Conservation (phyloP, 768 basidiomycete genomes). For the Kwoniella europaea region DNA sequence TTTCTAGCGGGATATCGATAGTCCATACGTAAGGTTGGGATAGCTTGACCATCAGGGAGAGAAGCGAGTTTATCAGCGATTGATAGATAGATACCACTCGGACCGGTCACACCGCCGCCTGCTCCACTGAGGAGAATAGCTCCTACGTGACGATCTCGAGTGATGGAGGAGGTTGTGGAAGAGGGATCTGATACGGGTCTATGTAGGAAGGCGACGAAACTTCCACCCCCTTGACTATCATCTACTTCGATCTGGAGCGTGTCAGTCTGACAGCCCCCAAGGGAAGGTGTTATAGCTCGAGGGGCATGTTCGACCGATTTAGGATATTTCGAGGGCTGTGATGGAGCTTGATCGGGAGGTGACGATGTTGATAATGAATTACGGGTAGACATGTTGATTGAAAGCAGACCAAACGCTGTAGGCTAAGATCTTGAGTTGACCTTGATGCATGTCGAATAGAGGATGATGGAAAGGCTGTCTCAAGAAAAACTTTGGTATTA, state of each 20-base stretch:
- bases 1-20: conserved; percentile 1
- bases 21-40: conserved; percentile 1
- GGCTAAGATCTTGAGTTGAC: too few relatives aligned
- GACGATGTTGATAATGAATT: background rate
- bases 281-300: background rate
- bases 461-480: too few relatives aligned
- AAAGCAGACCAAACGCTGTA: too few relatives aligned
- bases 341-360: background rate
- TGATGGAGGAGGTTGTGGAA: background rate
- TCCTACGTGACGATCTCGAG: background rate
- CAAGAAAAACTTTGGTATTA: too few relatives aligned
- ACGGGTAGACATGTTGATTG: background rate
- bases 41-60: conserved; percentile 1
- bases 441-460: too few relatives aligned
- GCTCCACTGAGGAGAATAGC: background rate
- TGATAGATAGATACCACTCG: background rate
- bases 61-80: background rate
- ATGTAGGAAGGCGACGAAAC: background rate
- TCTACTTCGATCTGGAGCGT: background rate
- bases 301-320: background rate
- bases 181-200: background rate
- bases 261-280: background rate
- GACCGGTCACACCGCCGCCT: conserved; percentile 1
- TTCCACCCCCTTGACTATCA: background rate
- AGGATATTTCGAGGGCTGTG: background rate